Percentiles rank a stretch among this genome's conserved stretches.
Conservation (phyloP, 2,329 filamentous ascomycete species). For the Scedosporium boydii region DNA sequence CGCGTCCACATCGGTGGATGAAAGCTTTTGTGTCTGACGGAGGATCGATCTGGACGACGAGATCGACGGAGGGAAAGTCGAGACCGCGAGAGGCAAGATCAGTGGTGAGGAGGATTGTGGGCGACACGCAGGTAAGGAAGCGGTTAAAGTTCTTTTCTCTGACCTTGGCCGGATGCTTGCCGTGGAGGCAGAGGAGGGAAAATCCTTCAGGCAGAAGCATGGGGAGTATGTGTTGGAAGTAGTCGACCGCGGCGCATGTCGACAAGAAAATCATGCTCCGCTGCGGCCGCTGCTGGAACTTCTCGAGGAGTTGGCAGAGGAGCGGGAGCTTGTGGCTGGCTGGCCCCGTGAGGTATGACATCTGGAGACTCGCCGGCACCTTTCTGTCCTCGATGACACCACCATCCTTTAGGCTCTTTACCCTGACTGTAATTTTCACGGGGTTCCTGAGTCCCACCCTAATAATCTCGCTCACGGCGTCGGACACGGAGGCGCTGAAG, state of each 20-base stretch:
- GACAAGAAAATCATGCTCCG: conserved; percentile 88
- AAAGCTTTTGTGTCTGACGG: conserved; percentile 59
- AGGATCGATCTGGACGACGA: conserved; percentile 80
- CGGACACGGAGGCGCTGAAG: conserved; percentile 92
- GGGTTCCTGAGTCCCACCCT: conserved; percentile 87
- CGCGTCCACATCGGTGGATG: conserved; percentile 83
- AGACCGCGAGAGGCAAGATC: conserved; percentile 85
- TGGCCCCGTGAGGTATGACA: conserved; percentile 71
- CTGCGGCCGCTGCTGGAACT: conserved; percentile 63
- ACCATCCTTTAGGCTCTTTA: conserved; percentile 63
- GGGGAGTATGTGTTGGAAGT: conserved; percentile 76
- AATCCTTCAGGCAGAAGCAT: conserved; percentile 59
- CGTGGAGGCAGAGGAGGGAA: conserved; percentile 72
- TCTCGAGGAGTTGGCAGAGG: conserved; percentile 58
- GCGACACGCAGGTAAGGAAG: conserved; percentile 65
- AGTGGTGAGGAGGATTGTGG: conserved; percentile 80
- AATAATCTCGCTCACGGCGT: conserved; percentile 88
- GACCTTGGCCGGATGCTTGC: conserved; percentile 82
- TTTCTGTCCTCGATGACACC: conserved; percentile 66
- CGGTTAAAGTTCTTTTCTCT: conserved; percentile 78
- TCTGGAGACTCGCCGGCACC: conserved; percentile 85
- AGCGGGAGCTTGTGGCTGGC: conserved; percentile 74
- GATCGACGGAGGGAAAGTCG: conserved; percentile 84
- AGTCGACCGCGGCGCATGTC: conserved; percentile 90
- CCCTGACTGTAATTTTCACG: conserved; percentile 88